phyloP scores from a whole-genome alignment of 768 basidiomycete species.

The Tricholoma bakamatsutake region DNA sequence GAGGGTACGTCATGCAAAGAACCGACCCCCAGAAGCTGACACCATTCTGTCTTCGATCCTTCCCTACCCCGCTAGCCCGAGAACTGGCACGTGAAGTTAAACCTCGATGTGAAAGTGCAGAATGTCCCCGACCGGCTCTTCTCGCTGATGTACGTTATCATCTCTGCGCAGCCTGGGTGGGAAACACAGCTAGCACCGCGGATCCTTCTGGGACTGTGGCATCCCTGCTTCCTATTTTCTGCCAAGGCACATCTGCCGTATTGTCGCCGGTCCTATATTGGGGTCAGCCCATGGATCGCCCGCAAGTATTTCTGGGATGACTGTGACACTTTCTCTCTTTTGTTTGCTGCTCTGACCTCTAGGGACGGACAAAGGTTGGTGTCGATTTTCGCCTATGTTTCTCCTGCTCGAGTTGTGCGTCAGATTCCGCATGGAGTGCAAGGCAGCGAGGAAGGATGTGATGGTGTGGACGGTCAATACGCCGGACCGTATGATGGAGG shows the following conservation, averaged over 20 bases:
- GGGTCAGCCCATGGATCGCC: slow-evolving; percentile 62
- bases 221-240: slow-evolving; percentile 79
- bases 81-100: slow-evolving; percentile 69
- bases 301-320: slow-evolving; percentile 86
- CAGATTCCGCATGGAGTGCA: slow-evolving; percentile 81
- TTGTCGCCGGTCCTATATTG: slow-evolving; percentile 83
- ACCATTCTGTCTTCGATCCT: neutral
- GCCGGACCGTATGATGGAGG: slow-evolving; percentile 87
- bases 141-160: slow-evolving; percentile 63
- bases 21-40: slow-evolving; percentile 10
- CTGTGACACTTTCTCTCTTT: slow-evolving; percentile 83
- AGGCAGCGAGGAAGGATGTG: slow-evolving; percentile 69
- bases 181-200: slow-evolving; percentile 73
- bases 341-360: slow-evolving; percentile 65
- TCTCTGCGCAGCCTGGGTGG: slow-evolving; percentile 64
- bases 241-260: slow-evolving; percentile 77
- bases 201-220: slow-evolving; percentile 81
- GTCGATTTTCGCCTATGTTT: slow-evolving; percentile 9
- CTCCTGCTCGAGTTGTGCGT: slow-evolving; percentile 3
- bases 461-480: slow-evolving; percentile 98
- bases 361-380: slow-evolving; percentile 68
- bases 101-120: slow-evolving; percentile 92
- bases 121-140: slow-evolving; percentile 87
- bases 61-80: slow-evolving; percentile 43
- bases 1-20: slow-evolving; percentile 40